Evolutionary conservation across 495 filamentous ascomycete species (phyloP).

Genomic region (Penicillium macrosclerotiorum): DNA sequence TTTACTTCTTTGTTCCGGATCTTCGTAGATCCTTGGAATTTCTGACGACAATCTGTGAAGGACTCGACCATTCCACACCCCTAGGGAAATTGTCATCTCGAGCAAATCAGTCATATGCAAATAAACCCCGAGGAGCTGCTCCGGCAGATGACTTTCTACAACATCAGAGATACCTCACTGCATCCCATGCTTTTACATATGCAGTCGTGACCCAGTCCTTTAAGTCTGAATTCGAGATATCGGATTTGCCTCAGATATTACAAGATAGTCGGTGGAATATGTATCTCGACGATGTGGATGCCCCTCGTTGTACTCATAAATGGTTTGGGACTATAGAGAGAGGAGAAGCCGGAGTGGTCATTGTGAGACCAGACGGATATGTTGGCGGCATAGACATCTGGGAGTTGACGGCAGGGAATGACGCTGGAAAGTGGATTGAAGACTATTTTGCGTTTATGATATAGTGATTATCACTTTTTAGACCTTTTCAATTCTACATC

Average conservation of each 20-base stretch:
- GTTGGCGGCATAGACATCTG: constrained; percentile 58
- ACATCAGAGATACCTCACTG: constrained; percentile 58
- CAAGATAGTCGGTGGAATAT: constrained; percentile 65
- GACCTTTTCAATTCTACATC: not conserved
- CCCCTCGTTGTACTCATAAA: constrained; percentile 53
- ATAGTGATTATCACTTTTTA: not conserved
- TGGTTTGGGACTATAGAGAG: constrained; percentile 58
- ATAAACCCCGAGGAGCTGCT: constrained; percentile 46
- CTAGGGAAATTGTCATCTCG: constrained; percentile 47
- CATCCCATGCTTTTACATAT: constrained; percentile 59
- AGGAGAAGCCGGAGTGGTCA: constrained; percentile 54
- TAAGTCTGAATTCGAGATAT: constrained; percentile 56
- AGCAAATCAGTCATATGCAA: constrained; percentile 52
- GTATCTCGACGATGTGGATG: constrained; percentile 61
- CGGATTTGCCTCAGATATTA: constrained; percentile 55
- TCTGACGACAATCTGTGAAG: constrained; percentile 50
- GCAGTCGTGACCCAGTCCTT: constrained; percentile 55
- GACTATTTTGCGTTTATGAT: constrained; percentile 49
- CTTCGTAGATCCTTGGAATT: constrained; percentile 50
- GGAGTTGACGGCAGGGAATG: constrained; percentile 41
- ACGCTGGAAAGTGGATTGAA: constrained; percentile 55
- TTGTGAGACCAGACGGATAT: constrained; percentile 68
- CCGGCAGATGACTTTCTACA: constrained; percentile 56
- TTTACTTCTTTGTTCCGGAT: constrained; percentile 62
- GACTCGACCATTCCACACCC: constrained; percentile 25